Percentiles rank a stretch among this genome's conserved stretches.
These are phyloP conservation scores for Xylaria sp. DNA, from an alignment of 495 filamentous ascomycete species.

Conservation along the genomic window DNA sequence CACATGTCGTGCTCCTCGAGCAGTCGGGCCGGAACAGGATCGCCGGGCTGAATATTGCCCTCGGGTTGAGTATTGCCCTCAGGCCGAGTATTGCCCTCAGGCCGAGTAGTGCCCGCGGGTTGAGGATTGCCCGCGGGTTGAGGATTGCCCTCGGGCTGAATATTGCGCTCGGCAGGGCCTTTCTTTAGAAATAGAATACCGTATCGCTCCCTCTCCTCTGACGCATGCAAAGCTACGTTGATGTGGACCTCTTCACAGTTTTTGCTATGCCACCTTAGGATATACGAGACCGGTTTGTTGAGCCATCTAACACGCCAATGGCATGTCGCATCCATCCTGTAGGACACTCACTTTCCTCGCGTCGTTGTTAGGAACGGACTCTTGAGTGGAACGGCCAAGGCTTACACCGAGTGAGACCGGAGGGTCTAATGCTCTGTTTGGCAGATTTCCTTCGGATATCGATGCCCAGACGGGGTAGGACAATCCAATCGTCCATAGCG, in stretches of 20 bases:
- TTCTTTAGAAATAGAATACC: not conserved
- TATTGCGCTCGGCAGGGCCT: no score
- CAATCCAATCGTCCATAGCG: not conserved
- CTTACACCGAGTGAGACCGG: not conserved
- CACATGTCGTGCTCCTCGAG: not conserved
- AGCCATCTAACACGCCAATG: not conserved
- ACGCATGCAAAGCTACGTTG: not conserved
- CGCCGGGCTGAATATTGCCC: no score
- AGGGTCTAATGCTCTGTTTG: not conserved
- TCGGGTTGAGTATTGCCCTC: no score
- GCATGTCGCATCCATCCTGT: not conserved
- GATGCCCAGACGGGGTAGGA: not conserved
- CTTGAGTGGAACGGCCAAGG: not conserved
- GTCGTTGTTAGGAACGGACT: not conserved
- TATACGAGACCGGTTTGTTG: not conserved
- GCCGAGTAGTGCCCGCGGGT: no score
- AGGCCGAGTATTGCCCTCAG: no score
- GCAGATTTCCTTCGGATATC: not conserved
- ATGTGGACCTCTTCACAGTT: constrained; percentile 8
- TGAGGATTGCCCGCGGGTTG: no score
- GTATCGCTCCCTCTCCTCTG: not conserved
- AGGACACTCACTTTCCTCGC: not conserved
- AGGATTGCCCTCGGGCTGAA: no score
- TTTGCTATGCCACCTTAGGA: not conserved
- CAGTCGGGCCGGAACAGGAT: not conserved